These are phyloP conservation scores for Pleurotus cornucopiae DNA, from an alignment of 768 basidiomycete genomes.

Conservation along the genomic window DNA sequence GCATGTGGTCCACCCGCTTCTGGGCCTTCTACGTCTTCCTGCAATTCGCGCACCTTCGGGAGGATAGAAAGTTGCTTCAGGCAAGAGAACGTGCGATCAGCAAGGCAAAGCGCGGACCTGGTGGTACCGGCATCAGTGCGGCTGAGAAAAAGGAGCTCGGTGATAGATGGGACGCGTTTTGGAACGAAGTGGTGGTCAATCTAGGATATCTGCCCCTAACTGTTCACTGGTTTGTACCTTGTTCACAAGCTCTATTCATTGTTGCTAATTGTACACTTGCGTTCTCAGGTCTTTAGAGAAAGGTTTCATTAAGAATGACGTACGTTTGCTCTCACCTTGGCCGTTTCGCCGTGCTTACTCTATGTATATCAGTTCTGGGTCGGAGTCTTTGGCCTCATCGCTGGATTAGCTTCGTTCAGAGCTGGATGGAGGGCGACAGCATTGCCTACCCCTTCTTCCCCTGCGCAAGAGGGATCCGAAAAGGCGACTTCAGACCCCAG, in stretches of 20 bases:
- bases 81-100: constrained; percentile 50
- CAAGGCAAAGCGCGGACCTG: constrained; percentile 34
- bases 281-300: constrained; percentile 57
- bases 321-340: constrained; percentile 21
- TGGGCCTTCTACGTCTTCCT: constrained; percentile 80
- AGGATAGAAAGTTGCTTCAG: constrained; percentile 59
- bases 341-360: not conserved
- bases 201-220: constrained; percentile 77
- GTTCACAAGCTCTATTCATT: not conserved
- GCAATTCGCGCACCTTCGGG: constrained; percentile 68
- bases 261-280: too few relatives aligned
- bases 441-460: constrained; percentile 17
- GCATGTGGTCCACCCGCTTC: constrained; percentile 73
- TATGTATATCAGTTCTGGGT: constrained; percentile 32
- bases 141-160: constrained; percentile 54
- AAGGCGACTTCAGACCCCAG: too few relatives aligned
- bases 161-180: constrained; percentile 61
- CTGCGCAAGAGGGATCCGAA: too few relatives aligned
- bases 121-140: constrained; percentile 39
- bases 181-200: constrained; percentile 71
- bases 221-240: constrained; percentile 65
- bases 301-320: constrained; percentile 65
- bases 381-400: constrained; percentile 38
- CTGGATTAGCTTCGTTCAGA: constrained; percentile 58
- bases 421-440: constrained; percentile 72